A percentile compares a stretch with the other conserved stretches of the same genome.
These are phyloP conservation scores for Stygiomarasmius scandens DNA, from an alignment of 1,284 basidiomycete genomes.

Conservation along the genomic window DNA sequence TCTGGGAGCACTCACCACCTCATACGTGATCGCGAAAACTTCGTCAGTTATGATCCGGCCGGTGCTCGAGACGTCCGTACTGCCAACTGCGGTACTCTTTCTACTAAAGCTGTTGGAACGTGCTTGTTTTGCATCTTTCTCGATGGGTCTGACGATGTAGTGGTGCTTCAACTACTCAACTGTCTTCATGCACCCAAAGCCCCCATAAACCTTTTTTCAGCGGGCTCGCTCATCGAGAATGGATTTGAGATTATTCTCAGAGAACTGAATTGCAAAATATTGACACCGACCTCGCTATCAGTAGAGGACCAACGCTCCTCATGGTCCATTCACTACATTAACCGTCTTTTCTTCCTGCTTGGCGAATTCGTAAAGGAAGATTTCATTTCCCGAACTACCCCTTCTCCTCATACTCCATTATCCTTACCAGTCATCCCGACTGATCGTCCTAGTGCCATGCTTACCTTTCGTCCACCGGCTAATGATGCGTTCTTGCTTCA, in stretches of 20 bases:
- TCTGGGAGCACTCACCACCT: constrained; percentile 12
- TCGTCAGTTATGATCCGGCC: neutral
- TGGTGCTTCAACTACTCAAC: constrained; percentile 3
- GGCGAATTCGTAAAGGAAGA: neutral
- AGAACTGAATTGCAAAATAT: neutral
- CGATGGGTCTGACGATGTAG: neutral
- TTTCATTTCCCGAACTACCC: neutral
- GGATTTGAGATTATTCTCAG: neutral
- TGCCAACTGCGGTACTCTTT: constrained; percentile 3
- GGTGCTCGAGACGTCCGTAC: neutral
- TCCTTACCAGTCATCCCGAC: neutral
- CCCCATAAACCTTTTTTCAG: constrained; percentile 6
- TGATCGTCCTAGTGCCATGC: neutral
- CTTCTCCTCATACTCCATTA: neutral
- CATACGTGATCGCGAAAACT: neutral
- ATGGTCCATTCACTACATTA: neutral
- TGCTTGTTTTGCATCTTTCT: neutral
- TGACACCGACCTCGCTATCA: neutral
- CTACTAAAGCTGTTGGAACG: neutral
- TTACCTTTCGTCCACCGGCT: neutral
- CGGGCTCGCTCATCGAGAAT: constrained; percentile 5
- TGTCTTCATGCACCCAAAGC: constrained; percentile 10
- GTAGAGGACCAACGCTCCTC: neutral
- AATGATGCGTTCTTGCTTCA: neutral
- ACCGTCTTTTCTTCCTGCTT: neutral